These are phyloP conservation scores for Pythium folliculosum DNA, from an alignment of 352 stramenopile species.

Conservation along the genomic window DNA sequence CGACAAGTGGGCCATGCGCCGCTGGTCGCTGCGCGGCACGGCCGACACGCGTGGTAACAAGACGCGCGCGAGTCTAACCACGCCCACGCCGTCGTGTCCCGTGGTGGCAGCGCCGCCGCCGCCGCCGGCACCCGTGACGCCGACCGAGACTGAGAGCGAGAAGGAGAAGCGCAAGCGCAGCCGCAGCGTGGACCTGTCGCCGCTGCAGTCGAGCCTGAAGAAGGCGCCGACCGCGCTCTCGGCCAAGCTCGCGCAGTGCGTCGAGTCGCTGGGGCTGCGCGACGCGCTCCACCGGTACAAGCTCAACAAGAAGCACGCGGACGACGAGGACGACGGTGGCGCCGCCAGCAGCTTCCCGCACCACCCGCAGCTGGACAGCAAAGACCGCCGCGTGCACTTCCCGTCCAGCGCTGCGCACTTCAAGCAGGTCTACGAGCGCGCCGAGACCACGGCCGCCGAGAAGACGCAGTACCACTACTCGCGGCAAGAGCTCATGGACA, in stretches of 20 bases:
- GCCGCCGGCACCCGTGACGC: not conserved
- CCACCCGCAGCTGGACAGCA: conserved; percentile 16
- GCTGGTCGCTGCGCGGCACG: conserved; percentile 28
- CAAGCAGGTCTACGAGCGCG: conserved; percentile 42
- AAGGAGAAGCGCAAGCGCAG: conserved; percentile 29
- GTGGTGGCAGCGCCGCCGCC: not conserved
- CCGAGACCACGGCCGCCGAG: conserved; percentile 45
- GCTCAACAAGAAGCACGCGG: conserved; percentile 10
- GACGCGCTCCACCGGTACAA: conserved; percentile 33
- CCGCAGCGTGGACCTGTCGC: conserved; percentile 30
- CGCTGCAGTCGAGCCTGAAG: conserved; percentile 58
- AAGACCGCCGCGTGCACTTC: conserved; percentile 56
- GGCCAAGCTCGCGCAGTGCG: conserved; percentile 57
- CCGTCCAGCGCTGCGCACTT: conserved; percentile 30
- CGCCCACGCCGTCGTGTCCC: not conserved
- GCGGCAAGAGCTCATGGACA: conserved; percentile 49
- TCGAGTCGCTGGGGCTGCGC: conserved; percentile 49
- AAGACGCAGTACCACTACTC: conserved; percentile 64
- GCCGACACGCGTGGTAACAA: conserved; percentile 12
- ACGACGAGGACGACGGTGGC: conserved; percentile 8
- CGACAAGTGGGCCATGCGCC: conserved; percentile 22
- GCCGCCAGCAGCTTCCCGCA: conserved; percentile 7
- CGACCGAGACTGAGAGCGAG: conserved; percentile 5
- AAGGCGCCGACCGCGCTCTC: conserved; percentile 47
- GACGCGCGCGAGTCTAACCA: not conserved